These are phyloP conservation scores for Deinandra increscens DNA, from an alignment of 129 eudicot species.

Conservation along the genomic window DNA sequence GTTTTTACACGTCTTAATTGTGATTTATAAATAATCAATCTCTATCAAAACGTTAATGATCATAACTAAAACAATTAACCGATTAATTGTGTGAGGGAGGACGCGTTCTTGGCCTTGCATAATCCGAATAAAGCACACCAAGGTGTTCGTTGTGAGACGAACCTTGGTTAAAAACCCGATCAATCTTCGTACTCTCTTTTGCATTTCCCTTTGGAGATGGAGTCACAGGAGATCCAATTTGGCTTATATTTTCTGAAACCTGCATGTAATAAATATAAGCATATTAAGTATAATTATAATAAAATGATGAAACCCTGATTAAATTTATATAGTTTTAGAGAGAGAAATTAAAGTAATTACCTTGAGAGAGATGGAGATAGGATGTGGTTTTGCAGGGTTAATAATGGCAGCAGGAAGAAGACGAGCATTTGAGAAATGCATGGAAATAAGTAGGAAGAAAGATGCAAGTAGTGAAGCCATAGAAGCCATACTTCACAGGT, in stretches of 20 bases:
- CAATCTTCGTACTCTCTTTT: conserved; percentile 14
- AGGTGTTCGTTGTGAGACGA: conserved; percentile 32
- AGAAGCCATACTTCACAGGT: conserved; percentile 27
- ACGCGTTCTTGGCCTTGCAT: conserved; percentile 52
- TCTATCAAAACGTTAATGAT: background rate
- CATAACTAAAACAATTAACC: background rate
- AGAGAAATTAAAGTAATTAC: conserved; percentile 21
- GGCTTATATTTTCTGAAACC: conserved; percentile 17
- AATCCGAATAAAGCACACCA: conserved; percentile 54
- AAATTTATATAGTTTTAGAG: background rate
- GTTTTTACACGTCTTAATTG: conserved; percentile 14
- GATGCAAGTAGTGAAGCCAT: conserved; percentile 6
- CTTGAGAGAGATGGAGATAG: conserved; percentile 16
- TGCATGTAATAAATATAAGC: conserved; percentile 11
- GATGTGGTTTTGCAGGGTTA: conserved; percentile 23
- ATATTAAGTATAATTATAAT: background rate
- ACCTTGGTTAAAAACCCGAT: conserved; percentile 29
- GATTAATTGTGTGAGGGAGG: conserved; percentile 52
- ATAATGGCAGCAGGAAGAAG: too few species aligned
- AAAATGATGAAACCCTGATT: too few species aligned
- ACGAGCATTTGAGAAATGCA: conserved; percentile 45
- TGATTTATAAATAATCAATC: conserved; percentile 14
- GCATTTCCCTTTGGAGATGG: background rate
- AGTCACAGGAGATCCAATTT: background rate
- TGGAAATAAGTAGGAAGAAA: conserved; percentile 27